These are phyloP conservation scores for Primulina eburnea DNA, from an alignment of 257 asterid genomes.

Conservation along the genomic window DNA sequence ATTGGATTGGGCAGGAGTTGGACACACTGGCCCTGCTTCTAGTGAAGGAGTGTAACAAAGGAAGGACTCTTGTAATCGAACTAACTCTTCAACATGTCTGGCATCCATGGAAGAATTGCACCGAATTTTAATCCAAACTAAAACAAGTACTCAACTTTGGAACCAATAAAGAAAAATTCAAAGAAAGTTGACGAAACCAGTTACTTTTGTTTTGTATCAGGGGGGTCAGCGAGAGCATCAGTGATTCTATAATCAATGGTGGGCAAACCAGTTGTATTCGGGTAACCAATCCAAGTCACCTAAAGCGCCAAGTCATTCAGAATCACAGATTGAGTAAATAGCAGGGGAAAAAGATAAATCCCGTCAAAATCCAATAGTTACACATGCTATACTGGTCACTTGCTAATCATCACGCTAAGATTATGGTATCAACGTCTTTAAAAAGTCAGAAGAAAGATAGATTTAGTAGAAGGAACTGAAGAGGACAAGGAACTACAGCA, in stretches of 20 bases:
- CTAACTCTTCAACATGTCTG: slow-evolving; percentile 96
- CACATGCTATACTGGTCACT: not conserved
- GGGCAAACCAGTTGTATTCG: slow-evolving; percentile 97
- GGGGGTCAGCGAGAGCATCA: slow-evolving; percentile 85
- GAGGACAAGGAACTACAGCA: not conserved
- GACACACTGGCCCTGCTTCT: slow-evolving; percentile 89
- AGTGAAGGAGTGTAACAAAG: slow-evolving; percentile 97
- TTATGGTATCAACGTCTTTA: not conserved
- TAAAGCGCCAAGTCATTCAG: slow-evolving; percentile 32
- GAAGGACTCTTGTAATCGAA: slow-evolving; percentile 81
- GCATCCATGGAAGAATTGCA: slow-evolving; percentile 28
- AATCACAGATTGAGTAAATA: slow-evolving; percentile 17
- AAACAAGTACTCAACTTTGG: slow-evolving; percentile 10
- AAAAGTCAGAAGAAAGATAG: not conserved
- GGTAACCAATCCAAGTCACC: slow-evolving; percentile 99
- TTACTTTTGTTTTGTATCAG: slow-evolving; percentile 77
- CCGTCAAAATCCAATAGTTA: slow-evolving; percentile 3
- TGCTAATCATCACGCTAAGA: not conserved
- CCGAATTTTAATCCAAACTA: slow-evolving; percentile 19
- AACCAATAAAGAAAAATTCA: slow-evolving; percentile 9
- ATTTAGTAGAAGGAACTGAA: not conserved
- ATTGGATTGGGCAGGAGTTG: slow-evolving; percentile 85
- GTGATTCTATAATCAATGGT: slow-evolving; percentile 92
- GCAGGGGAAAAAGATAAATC: not conserved
- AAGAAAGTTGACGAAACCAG: slow-evolving; percentile 12